phyloP scores from a whole-genome alignment of 1,284 basidiomycete genomes.

The Stygiomarasmius scandens region DNA sequence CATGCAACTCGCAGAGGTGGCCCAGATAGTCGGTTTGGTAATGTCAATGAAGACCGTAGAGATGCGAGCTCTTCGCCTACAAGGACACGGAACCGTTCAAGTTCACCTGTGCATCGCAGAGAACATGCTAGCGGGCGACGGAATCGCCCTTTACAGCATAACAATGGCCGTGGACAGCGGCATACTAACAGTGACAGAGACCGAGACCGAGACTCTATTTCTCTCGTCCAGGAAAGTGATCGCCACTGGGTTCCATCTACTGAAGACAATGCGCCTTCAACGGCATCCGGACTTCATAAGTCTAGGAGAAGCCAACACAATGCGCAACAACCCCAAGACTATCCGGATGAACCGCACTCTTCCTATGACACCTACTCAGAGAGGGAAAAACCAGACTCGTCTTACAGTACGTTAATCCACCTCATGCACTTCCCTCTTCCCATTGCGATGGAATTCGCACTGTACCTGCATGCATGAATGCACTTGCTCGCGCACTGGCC shows the following conservation, averaged over 20 bases:
- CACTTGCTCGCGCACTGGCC: neutral
- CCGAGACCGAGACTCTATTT: slow-evolving; percentile 22
- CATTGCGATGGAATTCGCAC: slow-evolving; percentile 6
- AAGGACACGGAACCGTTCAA: slow-evolving; percentile 18
- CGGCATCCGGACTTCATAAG: slow-evolving; percentile 1
- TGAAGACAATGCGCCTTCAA: neutral
- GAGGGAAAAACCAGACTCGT: slow-evolving; percentile 38
- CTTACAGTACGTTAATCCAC: slow-evolving; percentile 78
- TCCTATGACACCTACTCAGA: slow-evolving; percentile 1
- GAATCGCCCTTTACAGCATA: slow-evolving; percentile 18
- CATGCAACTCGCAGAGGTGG: slow-evolving; percentile 16
- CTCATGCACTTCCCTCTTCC: slow-evolving; percentile 53
- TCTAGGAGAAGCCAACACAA: neutral
- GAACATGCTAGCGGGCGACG: slow-evolving; percentile 11
- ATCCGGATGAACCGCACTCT: slow-evolving; percentile 1
- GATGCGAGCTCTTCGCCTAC: slow-evolving; percentile 21
- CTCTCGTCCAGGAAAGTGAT: slow-evolving; percentile 23
- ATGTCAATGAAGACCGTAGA: slow-evolving; percentile 19
- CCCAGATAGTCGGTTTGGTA: slow-evolving; percentile 5
- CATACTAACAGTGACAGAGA: slow-evolving; percentile 34
- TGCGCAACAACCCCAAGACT: slow-evolving; percentile 7
- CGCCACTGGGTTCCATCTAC: slow-evolving; percentile 30
- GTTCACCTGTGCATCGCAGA: slow-evolving; percentile 17
- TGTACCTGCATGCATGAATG: neutral
- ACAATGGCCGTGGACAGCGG: slow-evolving; percentile 21